Conservation (phyloP, 495 filamentous ascomycete genomes). For the Neurospora sp. region DNA sequence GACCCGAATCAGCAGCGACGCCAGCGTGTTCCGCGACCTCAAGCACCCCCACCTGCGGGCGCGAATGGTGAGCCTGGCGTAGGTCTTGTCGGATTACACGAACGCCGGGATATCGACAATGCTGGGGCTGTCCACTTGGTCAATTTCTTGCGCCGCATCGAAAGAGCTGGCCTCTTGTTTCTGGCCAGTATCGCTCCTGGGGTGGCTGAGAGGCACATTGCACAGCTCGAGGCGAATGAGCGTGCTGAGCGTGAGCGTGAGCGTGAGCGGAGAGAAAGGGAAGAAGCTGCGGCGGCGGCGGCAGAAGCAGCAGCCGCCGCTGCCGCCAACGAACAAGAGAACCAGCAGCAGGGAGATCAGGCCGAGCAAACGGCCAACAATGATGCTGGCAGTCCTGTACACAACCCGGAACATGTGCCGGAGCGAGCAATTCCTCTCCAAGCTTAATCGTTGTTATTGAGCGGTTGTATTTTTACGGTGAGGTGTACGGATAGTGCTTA, state of each 20-base stretch:
- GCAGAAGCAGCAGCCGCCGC: slow-evolving; percentile 11
- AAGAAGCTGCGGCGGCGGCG: slow-evolving; percentile 32
- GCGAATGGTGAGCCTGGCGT: background rate
- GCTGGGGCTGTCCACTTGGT: background rate
- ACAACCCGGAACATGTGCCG: background rate
- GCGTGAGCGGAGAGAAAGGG: slow-evolving; percentile 31
- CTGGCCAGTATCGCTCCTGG: slow-evolving; percentile 78
- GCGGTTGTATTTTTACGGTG: background rate
- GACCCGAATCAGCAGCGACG: slow-evolving; percentile 18
- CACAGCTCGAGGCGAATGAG: slow-evolving; percentile 54
- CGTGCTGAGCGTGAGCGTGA: slow-evolving; percentile 21
- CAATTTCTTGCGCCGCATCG: slow-evolving; percentile 42
- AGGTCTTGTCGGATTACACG: slow-evolving; percentile 3
- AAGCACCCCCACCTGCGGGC: background rate
- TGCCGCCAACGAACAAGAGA: background rate
- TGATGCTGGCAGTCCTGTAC: background rate
- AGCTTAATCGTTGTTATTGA: background rate
- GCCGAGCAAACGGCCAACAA: background rate
- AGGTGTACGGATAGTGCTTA: background rate
- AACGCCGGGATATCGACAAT: background rate
- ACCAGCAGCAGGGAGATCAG: background rate
- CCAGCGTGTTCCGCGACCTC: background rate
- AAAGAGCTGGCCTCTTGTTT: slow-evolving; percentile 72
- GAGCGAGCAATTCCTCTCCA: background rate
- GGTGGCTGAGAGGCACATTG: slow-evolving; percentile 73